Percentiles rank a stretch among this genome's conserved stretches.
These are phyloP conservation scores for Mesembryanthemum crystallinum DNA, from an alignment of 148 eudicot species.

Conservation along the genomic window DNA sequence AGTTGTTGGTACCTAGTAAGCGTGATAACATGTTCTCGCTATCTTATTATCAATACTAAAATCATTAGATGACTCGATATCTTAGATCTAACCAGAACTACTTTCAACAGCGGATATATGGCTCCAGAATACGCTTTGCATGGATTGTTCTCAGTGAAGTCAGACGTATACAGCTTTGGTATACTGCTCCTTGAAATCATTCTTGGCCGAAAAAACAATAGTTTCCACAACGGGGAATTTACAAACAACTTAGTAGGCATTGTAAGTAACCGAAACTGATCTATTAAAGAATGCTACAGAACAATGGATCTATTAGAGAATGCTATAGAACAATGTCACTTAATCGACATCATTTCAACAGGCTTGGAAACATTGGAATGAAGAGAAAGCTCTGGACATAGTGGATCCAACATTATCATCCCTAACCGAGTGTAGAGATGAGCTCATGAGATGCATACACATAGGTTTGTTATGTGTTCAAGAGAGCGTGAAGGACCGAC, in stretches of 20 bases:
- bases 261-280: conserved; percentile 18
- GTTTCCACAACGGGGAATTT: background rate
- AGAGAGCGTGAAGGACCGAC: conserved; percentile 33
- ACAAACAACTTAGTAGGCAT: conserved; percentile 10
- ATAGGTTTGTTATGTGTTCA: conserved; percentile 40
- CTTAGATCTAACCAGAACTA: conserved; percentile 13
- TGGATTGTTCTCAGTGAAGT: conserved; percentile 39
- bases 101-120: conserved; percentile 37
- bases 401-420: conserved; percentile 18
- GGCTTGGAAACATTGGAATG: conserved; percentile 39
- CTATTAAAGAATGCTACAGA: no score
- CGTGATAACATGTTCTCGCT: background rate
- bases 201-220: conserved; percentile 9
- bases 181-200: conserved; percentile 42
- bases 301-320: background rate
- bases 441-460: conserved; percentile 37
- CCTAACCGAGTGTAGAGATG: background rate
- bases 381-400: conserved; percentile 14
- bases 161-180: conserved; percentile 57
- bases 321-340: background rate
- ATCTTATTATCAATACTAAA: no score
- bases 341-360: background rate
- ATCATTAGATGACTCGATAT: no score
- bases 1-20: conserved; percentile 45
- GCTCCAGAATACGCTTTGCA: conserved; percentile 29